Base-by-base conservation (phyloP, 495 filamentous ascomycete genomes). In the Hypoxylon lenormandii region DNA sequence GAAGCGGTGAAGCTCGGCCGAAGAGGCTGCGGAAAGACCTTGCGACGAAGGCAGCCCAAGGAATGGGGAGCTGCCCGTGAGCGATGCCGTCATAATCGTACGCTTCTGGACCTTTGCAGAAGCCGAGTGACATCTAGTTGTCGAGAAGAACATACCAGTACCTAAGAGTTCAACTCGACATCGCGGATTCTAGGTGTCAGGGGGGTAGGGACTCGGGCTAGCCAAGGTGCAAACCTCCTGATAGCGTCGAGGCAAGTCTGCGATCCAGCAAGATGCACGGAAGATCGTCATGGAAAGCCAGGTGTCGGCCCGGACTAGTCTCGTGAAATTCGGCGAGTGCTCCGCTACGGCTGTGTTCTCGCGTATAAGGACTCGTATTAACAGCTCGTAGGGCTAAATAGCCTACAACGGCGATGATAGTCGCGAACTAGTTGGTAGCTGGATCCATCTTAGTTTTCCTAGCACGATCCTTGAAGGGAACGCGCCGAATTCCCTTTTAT, bases 41-140 rank as follows among this genome's bases (percentile, higher is more conserved):
- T 47, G 57, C 61, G 49, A 58, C 40, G 30, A 40, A 33, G 21
- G 21, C 36, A 33, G 10, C 15, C 38, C 28, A 52, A 46, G 51
- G 30, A 15, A 6, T 37, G 30, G 57, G 12, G 57, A 47, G 43
- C 19, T 58, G 33, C 30, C 28, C 22, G 61, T 58, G 57, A 37
- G 52, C 38, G 5, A 66, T 71, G 68, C 68, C 56, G 62, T 71
- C 68, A 71, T 71, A 63, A 52, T 71, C 62, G 68, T 71, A 65
- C 63, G 58, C 54, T 66, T 42, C 21, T 49, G 42, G 46, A 43
- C 12, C 43, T 42, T 43, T 40, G 43, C 30, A 56, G 52, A 66
- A 19, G 13, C 40, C 49, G 47, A 66, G 62, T 59, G 19, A 38
- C 58, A 62, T 62, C 53, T 63, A 37, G 49, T 45, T 54, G 19